phyloP scores from a whole-genome alignment of 2,329 filamentous ascomycete species.

The Cladosporium sp. region DNA sequence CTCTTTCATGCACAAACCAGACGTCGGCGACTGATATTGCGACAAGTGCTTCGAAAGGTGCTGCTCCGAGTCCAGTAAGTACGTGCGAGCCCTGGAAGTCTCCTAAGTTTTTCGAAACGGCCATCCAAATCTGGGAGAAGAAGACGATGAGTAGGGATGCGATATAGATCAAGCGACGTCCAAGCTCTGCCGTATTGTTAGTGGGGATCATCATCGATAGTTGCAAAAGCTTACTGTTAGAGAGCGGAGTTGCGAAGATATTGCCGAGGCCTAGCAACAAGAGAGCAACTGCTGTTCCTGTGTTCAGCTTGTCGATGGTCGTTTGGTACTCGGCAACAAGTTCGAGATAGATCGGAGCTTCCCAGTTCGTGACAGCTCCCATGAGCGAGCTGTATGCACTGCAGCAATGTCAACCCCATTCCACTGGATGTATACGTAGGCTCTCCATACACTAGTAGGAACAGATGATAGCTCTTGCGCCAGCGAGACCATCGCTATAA shows the following conservation, averaged over 20 bases:
- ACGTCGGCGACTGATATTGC: conserved; percentile 46
- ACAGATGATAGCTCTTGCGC: conserved; percentile 16
- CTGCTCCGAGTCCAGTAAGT: conserved; percentile 14
- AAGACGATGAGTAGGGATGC: conserved; percentile 11
- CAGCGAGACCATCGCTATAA: conserved; percentile 14
- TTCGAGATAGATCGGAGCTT: conserved; percentile 17
- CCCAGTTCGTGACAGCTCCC: conserved; percentile 19
- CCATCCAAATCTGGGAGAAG: conserved; percentile 14
- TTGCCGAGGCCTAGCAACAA: conserved; percentile 16
- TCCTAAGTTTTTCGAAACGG: conserved; percentile 14
- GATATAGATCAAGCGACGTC: conserved; percentile 16
- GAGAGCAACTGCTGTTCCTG: conserved; percentile 6
- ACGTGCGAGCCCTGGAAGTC: conserved; percentile 15
- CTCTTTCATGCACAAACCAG: conserved; percentile 45
- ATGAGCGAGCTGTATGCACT: conserved; percentile 15
- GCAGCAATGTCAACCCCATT: not conserved
- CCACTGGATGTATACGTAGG: not conserved
- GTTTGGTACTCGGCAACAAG: conserved; percentile 13
- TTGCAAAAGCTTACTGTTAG: conserved; percentile 14
- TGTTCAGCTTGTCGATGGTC: conserved; percentile 14
- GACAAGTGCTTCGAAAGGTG: conserved; percentile 42
- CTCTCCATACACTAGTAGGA: conserved; percentile 13
- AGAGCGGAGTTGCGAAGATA: conserved; percentile 15
- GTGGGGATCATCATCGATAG: not conserved
- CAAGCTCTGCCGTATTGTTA: conserved; percentile 10